Base-by-base conservation (phyloP, 2,329 filamentous ascomycete species). In the Colletotrichum liriopes region DNA sequence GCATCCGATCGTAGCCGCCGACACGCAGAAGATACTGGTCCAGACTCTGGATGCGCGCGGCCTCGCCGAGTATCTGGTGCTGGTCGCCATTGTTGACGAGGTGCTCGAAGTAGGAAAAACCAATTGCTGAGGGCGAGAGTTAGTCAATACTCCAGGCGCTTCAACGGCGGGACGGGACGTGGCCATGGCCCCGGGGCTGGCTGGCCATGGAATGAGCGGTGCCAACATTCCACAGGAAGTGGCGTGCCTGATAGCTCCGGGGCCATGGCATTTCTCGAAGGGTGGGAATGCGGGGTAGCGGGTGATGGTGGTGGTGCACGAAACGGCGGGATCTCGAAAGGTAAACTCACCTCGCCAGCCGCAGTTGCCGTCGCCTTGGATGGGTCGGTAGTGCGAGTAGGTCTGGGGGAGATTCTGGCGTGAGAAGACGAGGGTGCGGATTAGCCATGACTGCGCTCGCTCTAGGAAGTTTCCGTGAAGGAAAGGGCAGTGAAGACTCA, bases 321-420 rank as follows among this genome's bases (percentile, higher is more conserved):
- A 41, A 29, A 54, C 32, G 49, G 58, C 39, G 39, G 29, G 45
- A 45, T 26, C 26, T 51, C 56, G 41, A 60, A 64, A 52, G 49
- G 64, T 75, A 75, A 76, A 85, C 92, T 86, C 88, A 98, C 96
- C 96, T 92, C 96, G 91, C 96, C 96, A 98, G 78, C 96, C 96
- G 83, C 96, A 98, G 81, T 97, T 97, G 71, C 96, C 96, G 84
- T 98, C 96, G 65, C 96, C 96, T 82, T 93, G 92, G 81, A 98
- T 91, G 14, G 92, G 92, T 67, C 96, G 94, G 80, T 96, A 98
- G 80, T 95, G 92, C 26, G 94, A 93, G 82, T 97, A 98, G 68
- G 93, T 94, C 77, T 92, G 88, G 8, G 95, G 93, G 66, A 99
- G 88, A 26, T 92, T 89, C 95, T 97, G 76, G 18, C 45, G 65